A percentile compares a stretch with the other conserved stretches of the same genome.
These are phyloP conservation scores for Aureobasidium vineae DNA, from an alignment of 2,329 filamentous ascomycete species.

Conservation along the genomic window DNA sequence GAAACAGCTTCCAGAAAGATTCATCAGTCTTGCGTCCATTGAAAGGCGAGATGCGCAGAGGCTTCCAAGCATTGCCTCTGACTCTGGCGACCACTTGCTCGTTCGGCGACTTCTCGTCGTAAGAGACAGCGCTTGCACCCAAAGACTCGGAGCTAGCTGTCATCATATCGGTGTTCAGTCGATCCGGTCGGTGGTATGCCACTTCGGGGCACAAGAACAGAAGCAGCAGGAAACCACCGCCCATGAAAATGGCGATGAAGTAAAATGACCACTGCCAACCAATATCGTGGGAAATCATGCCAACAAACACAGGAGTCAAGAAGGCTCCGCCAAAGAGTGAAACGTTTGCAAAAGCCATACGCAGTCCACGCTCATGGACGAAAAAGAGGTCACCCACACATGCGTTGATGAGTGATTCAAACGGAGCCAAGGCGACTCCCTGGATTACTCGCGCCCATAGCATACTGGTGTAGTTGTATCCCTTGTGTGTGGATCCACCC, in stretches of 20 bases:
- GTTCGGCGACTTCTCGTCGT: neutral
- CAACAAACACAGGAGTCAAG: slow-evolving; percentile 84
- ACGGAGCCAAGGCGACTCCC: slow-evolving; percentile 81
- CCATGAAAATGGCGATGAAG: slow-evolving; percentile 81
- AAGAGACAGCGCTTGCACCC: too few relatives aligned
- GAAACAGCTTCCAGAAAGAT: slow-evolving; percentile 61
- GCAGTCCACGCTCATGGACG: slow-evolving; percentile 75
- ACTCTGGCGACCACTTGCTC: slow-evolving; percentile 9
- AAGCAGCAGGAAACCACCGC: slow-evolving; percentile 65
- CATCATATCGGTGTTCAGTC: slow-evolving; percentile 66
- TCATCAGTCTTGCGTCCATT: slow-evolving; percentile 81
- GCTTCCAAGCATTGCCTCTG: slow-evolving; percentile 13
- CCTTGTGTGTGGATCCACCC: slow-evolving; percentile 62
- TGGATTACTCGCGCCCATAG: slow-evolving; percentile 79
- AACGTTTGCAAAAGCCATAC: slow-evolving; percentile 79
- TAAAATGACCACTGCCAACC: slow-evolving; percentile 90
- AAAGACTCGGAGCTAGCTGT: neutral
- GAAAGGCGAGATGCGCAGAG: slow-evolving; percentile 64
- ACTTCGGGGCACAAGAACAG: slow-evolving; percentile 84
- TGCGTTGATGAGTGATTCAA: slow-evolving; percentile 86
- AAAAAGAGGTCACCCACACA: slow-evolving; percentile 87
- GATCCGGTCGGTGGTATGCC: slow-evolving; percentile 65
- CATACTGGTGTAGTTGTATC: slow-evolving; percentile 67
- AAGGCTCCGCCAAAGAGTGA: slow-evolving; percentile 70
- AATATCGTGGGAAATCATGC: slow-evolving; percentile 73